These are phyloP conservation scores for Ceratopteris richardii DNA, from an alignment of 75 land plant genomes.

Conservation along the genomic window DNA sequence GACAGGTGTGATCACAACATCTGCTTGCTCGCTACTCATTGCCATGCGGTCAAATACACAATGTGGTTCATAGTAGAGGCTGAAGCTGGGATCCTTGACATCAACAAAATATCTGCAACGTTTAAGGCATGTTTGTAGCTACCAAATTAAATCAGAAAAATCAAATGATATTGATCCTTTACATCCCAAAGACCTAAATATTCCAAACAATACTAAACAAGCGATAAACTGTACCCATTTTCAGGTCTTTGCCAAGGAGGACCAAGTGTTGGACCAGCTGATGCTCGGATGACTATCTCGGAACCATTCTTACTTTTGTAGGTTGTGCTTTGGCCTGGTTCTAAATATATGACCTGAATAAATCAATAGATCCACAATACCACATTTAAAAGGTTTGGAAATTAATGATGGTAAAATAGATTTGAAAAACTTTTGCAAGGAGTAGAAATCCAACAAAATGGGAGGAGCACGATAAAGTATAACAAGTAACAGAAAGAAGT, in stretches of 20 bases:
- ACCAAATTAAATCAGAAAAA: too few species aligned
- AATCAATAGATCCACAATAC: not conserved
- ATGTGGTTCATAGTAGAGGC: conserved; percentile 83
- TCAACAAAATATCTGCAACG: conserved; percentile 62
- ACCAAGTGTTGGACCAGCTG: conserved; percentile 80
- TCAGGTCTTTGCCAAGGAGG: conserved; percentile 97
- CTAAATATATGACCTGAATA: conserved; percentile 66
- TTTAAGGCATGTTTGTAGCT: not conserved
- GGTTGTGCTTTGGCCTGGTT: conserved; percentile 59
- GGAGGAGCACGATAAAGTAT: too few species aligned
- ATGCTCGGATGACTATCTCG: conserved; percentile 48
- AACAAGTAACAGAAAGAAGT: too few species aligned
- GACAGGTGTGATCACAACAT: conserved; percentile 91
- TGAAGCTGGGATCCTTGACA: conserved; percentile 31
- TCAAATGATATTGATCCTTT: too few species aligned
- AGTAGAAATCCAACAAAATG: too few species aligned
- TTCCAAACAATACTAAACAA: not conserved
- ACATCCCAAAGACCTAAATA: too few species aligned
- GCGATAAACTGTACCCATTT: conserved; percentile 44
- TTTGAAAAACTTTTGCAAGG: not conserved
- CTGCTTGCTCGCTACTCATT: conserved; percentile 49
- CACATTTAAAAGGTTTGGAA: not conserved
- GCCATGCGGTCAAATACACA: conserved; percentile 49
- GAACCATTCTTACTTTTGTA: conserved; percentile 34
- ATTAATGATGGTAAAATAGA: not conserved